Evolutionary conservation across 441 rosid species (phyloP), one percentile per base, ranked within the genome.

Genomic region (Croton laevigatus): DNA sequence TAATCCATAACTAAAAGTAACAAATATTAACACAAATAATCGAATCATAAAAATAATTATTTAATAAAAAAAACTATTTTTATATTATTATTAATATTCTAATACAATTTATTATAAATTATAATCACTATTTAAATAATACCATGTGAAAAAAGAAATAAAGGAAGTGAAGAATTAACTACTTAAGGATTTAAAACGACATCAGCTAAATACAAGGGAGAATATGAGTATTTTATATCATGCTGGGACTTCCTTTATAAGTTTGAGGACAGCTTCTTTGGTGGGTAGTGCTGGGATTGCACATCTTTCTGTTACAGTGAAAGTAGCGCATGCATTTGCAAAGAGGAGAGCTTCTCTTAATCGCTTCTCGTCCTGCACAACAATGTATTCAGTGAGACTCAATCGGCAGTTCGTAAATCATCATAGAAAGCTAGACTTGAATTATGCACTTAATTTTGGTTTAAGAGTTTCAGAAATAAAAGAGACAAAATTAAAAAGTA

Each of bases 251-350:
- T 70, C 23, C 14, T 64, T 63, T 62, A 85, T 11, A 75, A 83
- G 78, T 23, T 85, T 71, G 59, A 80, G 83, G 69, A 88, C 97
- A 11, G 91, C 89, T 66, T 84, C 76, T 81, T 75, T 88, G 27
- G 91, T 84, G 20, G 98, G 99, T 62, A 95, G 79, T 0, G 97
- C 91, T 5, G 98, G 99, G 80, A 93, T 95, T 0, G 98, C 97
- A 60, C 99, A 98, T 80, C 98, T 86, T 83, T 87, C 85, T 42
- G 89, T 91, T 48, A 93, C 98, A 0, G 97, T 88, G 55, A 84
- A 77, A 23, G 97, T 97, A 12, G 97, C 98, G 42, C 97, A 93
- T 46, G 84, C 97, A 66, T 95, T 95, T 17, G 94, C 97, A 13
- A 93, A 93, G 3, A 75, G 72, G 61, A 95, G 89, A 19, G 97